Conservation (phyloP, 805 yeast species). For the Nakazawaea siamensis region DNA sequence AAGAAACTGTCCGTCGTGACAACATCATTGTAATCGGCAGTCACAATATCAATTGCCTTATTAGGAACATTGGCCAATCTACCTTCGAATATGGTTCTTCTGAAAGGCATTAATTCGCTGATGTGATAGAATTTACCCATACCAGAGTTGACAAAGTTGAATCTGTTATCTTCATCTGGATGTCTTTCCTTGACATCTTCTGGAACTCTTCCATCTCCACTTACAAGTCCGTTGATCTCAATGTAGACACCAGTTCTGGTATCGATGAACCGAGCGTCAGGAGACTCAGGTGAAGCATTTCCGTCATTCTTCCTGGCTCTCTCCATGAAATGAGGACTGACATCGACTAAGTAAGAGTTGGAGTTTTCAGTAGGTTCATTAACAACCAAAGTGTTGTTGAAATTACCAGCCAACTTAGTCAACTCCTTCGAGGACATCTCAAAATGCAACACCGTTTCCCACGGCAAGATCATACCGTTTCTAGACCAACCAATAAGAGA, state of each 20-base stretch:
- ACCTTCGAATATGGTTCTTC: slow-evolving; percentile 22
- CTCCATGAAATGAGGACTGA: slow-evolving; percentile 40
- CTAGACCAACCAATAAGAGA: slow-evolving; percentile 40
- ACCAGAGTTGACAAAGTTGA: slow-evolving; percentile 26
- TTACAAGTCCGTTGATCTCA: slow-evolving; percentile 45
- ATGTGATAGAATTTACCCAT: slow-evolving; percentile 24
- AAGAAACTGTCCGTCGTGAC: slow-evolving; percentile 16
- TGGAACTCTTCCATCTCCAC: slow-evolving; percentile 15
- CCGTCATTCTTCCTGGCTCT: slow-evolving; percentile 40
- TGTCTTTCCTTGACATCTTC: slow-evolving; percentile 13
- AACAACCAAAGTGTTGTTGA: slow-evolving; percentile 37
- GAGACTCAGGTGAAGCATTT: slow-evolving; percentile 31
- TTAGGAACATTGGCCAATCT: slow-evolving; percentile 21
- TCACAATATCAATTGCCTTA: slow-evolving; percentile 14
- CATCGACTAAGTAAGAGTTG: slow-evolving; percentile 37
- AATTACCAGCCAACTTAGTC: slow-evolving; percentile 33
- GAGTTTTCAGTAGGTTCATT: slow-evolving; percentile 36
- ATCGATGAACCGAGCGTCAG: slow-evolving; percentile 54
- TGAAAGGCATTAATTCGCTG: slow-evolving; percentile 18
- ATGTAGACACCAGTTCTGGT: slow-evolving; percentile 49
- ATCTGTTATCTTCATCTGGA: slow-evolving; percentile 14
- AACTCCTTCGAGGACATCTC: slow-evolving; percentile 44
- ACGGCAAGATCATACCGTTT: slow-evolving; percentile 43
- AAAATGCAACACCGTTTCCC: slow-evolving; percentile 43
- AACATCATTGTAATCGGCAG: slow-evolving; percentile 18